phyloP scores from a whole-genome alignment of 176 grass and related monocot species.

The Zoysia japonica region DNA sequence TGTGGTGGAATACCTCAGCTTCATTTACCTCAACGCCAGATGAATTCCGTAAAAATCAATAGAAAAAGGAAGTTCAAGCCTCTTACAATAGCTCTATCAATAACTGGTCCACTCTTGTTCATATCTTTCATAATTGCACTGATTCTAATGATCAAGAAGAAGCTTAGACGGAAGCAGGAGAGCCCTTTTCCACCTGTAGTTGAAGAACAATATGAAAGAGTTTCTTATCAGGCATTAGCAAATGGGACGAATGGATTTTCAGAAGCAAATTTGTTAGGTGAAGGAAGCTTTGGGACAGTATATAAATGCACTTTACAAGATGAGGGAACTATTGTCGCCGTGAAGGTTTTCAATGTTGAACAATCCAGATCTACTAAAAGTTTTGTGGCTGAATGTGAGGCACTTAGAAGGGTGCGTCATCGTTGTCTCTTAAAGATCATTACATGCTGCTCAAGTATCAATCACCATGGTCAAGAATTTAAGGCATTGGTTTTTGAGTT shows the following conservation, averaged over 20 bases:
- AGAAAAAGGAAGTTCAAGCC: not conserved
- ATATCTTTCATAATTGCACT: not conserved
- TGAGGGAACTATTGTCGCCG: not conserved
- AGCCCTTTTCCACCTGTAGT: not conserved
- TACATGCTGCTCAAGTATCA: conserved; percentile 29
- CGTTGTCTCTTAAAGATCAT: conserved; percentile 37
- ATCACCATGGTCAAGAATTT: conserved; percentile 30
- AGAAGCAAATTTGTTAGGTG: conserved; percentile 23
- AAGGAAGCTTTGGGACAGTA: conserved; percentile 3
- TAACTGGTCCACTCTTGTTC: not conserved
- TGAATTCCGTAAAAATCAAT: too few species aligned
- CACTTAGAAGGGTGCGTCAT: conserved; percentile 3
- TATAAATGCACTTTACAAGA: conserved; percentile 24
- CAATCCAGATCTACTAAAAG: conserved; percentile 27
- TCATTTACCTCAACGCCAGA: conserved; percentile 13
- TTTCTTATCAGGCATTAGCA: conserved; percentile 22
- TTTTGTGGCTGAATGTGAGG: conserved; percentile 35
- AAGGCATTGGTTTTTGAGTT: conserved; percentile 41
- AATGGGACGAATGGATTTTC: conserved; percentile 32
- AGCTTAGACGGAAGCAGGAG: conserved; percentile 2
- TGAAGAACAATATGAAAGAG: not conserved
- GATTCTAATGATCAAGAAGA: not conserved
- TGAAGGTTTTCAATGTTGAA: conserved; percentile 42
- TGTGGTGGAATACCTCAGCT: conserved; percentile 42
- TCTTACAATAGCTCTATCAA: not conserved